phyloP scores from a whole-genome alignment of 139 green algal genomes.

The Picocystis salinarum region DNA sequence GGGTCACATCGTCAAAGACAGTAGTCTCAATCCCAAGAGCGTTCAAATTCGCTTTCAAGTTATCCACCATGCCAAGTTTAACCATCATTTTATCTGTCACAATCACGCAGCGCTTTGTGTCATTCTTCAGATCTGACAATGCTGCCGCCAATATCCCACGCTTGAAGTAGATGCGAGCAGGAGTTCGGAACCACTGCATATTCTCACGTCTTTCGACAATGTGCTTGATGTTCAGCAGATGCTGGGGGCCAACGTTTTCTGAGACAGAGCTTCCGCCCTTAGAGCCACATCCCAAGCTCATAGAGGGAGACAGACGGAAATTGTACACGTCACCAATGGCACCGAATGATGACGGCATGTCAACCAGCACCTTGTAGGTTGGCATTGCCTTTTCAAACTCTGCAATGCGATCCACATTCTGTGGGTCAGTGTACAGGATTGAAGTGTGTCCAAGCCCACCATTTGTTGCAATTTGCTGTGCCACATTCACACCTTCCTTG shows the following conservation, averaged over 20 bases:
- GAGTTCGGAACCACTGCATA: conserved; percentile 32
- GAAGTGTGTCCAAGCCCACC: conserved; percentile 27
- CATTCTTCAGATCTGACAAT: neutral
- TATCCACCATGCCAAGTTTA: neutral
- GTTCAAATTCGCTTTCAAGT: neutral
- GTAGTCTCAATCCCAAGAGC: neutral
- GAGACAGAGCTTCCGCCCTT: conserved; percentile 39
- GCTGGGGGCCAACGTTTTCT: conserved; percentile 36
- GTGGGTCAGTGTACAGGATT: conserved; percentile 37
- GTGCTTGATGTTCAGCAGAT: conserved; percentile 50
- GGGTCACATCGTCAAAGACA: conserved; percentile 32
- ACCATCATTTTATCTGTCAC: conserved; percentile 1
- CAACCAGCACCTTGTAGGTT: conserved; percentile 44
- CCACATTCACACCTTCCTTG: conserved; percentile 17
- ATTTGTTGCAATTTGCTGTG: conserved; percentile 28
- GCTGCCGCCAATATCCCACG: conserved; percentile 1
- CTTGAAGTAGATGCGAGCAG: conserved; percentile 1
- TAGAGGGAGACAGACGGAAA: conserved; percentile 47
- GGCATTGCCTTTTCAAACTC: conserved; percentile 22
- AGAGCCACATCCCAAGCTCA: conserved; percentile 43
- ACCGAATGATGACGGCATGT: conserved; percentile 31
- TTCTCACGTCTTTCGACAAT: conserved; percentile 36
- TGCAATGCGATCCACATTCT: conserved; percentile 28
- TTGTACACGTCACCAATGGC: conserved; percentile 44
- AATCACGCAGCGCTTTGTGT: neutral